phyloP scores from a whole-genome alignment of 225 moss, liverwort and hornwort genomes.

The Physcomitrellopsis africana region DNA sequence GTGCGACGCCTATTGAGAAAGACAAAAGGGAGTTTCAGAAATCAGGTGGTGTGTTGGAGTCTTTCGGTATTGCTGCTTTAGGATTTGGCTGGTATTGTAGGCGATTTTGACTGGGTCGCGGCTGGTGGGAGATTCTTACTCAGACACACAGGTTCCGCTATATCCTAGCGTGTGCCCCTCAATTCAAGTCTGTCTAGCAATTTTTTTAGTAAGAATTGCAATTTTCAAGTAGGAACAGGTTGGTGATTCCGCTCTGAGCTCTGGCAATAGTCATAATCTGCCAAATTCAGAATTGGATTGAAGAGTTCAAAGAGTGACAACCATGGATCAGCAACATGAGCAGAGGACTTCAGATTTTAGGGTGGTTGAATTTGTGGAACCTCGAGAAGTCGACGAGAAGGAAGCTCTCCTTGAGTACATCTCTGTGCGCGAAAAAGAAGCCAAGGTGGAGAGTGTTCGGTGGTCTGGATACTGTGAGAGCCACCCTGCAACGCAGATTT shows the following conservation, averaged over 20 bases:
- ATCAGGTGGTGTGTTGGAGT: too few relatives aligned
- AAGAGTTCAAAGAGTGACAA: not conserved
- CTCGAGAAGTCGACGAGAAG: slow-evolving; percentile 28
- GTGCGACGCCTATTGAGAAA: too few relatives aligned
- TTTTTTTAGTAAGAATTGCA: too few relatives aligned
- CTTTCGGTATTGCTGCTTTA: not conserved
- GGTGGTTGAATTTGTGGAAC: slow-evolving; percentile 34
- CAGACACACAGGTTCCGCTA: too few relatives aligned
- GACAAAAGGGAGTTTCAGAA: too few relatives aligned
- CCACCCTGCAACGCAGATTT: slow-evolving; percentile 34
- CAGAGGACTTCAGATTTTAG: slow-evolving; percentile 22
- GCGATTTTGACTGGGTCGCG: not conserved
- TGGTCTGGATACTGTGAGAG: slow-evolving; percentile 52
- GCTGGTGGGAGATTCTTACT: not conserved
- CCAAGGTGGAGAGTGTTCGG: slow-evolving; percentile 28
- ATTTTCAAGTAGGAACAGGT: too few relatives aligned
- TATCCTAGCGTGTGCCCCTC: too few relatives aligned
- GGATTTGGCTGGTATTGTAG: not conserved
- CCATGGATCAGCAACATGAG: slow-evolving; percentile 42
- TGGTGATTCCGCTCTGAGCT: not conserved
- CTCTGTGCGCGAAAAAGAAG: slow-evolving; percentile 8
- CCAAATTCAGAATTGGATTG: not conserved
- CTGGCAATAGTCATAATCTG: not conserved
- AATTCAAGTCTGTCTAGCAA: too few relatives aligned
- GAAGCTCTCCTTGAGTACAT: slow-evolving; percentile 18